Conservation (phyloP, 2,329 filamentous ascomycete genomes). For the Coniella lustricola region DNA sequence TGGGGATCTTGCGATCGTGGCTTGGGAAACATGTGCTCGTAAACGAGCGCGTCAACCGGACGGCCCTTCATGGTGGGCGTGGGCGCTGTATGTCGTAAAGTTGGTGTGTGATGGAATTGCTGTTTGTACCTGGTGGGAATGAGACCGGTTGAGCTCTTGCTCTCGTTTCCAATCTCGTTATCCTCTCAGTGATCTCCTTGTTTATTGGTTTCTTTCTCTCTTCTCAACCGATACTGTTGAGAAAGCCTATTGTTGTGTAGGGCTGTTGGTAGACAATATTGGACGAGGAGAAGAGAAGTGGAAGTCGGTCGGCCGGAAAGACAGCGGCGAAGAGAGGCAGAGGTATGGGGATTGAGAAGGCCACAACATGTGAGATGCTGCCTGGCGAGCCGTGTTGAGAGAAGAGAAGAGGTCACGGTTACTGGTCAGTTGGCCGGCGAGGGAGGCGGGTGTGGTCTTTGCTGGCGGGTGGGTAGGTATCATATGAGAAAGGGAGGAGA, state of each 20-base stretch:
- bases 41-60: constrained; percentile 64
- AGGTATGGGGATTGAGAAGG: not conserved
- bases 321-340: not conserved
- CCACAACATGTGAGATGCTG: constrained; percentile 1
- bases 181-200: not conserved
- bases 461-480: not conserved
- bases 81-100: not conserved
- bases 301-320: not conserved
- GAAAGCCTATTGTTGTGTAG: no score
- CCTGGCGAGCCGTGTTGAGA: not conserved
- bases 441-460: not conserved
- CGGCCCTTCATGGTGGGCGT: constrained; percentile 60
- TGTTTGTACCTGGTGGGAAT: no score
- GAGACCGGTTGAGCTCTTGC: no score
- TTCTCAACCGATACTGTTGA: no score
- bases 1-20: constrained; percentile 61
- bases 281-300: not conserved
- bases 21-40: constrained; percentile 65
- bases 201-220: not conserved
- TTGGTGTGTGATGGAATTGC: no score
- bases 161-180: no score
- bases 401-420: not conserved
- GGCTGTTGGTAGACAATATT: no score
- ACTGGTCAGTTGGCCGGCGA: not conserved
- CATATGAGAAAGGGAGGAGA: not conserved